Base-by-base conservation (phyloP, 805 yeast genomes). In the Candida sonorensis region DNA sequence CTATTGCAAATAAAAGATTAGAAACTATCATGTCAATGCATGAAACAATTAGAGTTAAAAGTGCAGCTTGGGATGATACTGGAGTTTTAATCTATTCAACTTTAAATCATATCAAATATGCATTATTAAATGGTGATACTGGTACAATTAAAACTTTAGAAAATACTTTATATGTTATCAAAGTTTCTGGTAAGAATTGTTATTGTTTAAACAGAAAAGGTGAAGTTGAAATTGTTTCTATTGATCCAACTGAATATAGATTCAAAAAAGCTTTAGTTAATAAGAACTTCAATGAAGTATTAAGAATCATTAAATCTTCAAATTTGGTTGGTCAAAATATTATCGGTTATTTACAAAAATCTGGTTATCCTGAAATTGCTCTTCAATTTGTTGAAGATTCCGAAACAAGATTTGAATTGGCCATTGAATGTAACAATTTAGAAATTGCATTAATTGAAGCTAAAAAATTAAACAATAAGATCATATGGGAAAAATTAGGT, bases 351-450 rank as follows among this genome's bases (percentile, higher is more conserved):
- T 70, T 92, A 51, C 95, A 92, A 58, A 81, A 88, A 65, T 76
- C 85, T 53, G 99, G 98, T 2, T 90, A 81, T 56, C 97, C 98
- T 17, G 99, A 92, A 61, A 79, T 92, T 58, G 98, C 99, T 3
- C 69, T 92, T 41, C 97, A 90, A 59, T 94, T 92, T 53, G 98
- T 92, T 33, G 82, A 87, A 61, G 98, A 92, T 56, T 81, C 97
- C 5, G 95, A 88, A 57, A 85, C 97, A 26, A 76, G 95, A 59
- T 90, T 92, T 51, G 98, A 92, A 48, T 70, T 92, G 48, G 97
- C 98, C 16, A 68, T 92, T 41, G 97, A 92, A 63, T 84, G 95
- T 54, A 90, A 95, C 46, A 84, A 90, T 56, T 68, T 92, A 45
- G 71, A 69, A 10, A 82, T 82, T 42, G 99, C 97, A n/a, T 64